Base-by-base conservation (phyloP, 73 alveolate species). In the Symbiodinium natans region DNA sequence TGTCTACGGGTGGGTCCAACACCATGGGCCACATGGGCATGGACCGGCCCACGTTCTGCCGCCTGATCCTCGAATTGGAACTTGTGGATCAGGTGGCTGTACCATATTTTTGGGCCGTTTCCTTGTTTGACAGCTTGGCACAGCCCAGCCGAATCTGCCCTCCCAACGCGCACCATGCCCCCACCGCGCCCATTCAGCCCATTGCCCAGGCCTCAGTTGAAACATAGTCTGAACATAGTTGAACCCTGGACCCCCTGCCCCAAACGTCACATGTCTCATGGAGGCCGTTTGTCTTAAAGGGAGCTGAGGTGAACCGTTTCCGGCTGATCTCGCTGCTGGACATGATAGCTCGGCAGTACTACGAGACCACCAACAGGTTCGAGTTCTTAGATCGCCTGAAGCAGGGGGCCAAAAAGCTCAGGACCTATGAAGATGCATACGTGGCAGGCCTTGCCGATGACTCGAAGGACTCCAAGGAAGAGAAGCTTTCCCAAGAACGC, bases 1-100 rank as follows among this genome's bases (percentile, higher is more conserved):
- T 19, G 42, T 88, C 95, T 10, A 88, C 95, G 2, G 86, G 86
- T 2, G 94, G 85, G 43, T 43, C 86, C 63, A 33, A 46, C 41
- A 38, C n/a, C 40, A 34, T 80, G 13, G 59, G 59, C 59, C 6
- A 9, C 36, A 75, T 88, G 42, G 95, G 95, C 74, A 88, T 88
- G 73, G 95, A 88, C 43, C 85, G 95, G 48, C 95, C 95, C 9
- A 88, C 95, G 31, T 88, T 88, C 54, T 88, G 95, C 74, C 95
- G 95, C 42, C 5, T 88, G 86, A 71, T 88, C 59, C 33, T 88
- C 3, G 95, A 88, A 11, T 6, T 88, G 85, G 86, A 88, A 34
- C 42, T 88, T 52, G 86, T 88, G 63, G 95, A 80, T 4, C 85
- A 88, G 74, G 43, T 33, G 17, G 23, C 34, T 33, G 95, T 88